These are phyloP conservation scores for Epichloe aotearoae DNA, from an alignment of 2,329 filamentous ascomycete species.

Conservation along the genomic window DNA sequence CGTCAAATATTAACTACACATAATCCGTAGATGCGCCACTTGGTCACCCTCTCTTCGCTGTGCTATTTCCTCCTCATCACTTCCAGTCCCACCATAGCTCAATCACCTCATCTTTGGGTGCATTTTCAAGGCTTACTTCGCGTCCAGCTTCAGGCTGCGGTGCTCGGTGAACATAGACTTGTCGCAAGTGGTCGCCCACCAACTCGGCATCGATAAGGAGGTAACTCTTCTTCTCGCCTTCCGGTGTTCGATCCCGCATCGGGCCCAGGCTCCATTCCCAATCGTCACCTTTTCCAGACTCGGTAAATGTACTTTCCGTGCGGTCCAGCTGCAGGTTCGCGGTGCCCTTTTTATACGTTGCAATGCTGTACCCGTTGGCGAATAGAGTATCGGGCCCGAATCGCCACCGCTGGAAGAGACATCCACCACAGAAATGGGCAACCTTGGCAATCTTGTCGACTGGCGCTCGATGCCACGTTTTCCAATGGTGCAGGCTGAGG, in stretches of 20 bases:
- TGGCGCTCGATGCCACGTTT: slow-evolving; percentile 42
- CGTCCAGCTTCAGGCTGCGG: background rate
- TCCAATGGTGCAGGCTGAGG: slow-evolving; percentile 50
- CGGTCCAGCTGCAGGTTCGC: slow-evolving; percentile 28
- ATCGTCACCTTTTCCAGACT: slow-evolving; percentile 25
- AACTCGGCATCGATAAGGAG: slow-evolving; percentile 30
- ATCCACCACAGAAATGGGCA: slow-evolving; percentile 38
- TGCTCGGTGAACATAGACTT: slow-evolving; percentile 39
- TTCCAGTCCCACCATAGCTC: slow-evolving; percentile 32
- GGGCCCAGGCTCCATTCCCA: slow-evolving; percentile 43
- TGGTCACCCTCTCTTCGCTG: background rate
- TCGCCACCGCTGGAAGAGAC: slow-evolving; percentile 43
- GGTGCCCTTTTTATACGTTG: slow-evolving; percentile 30
- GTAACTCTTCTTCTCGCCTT: slow-evolving; percentile 38
- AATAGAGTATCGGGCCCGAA: slow-evolving; percentile 35
- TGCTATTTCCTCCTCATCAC: background rate
- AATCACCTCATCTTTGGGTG: slow-evolving; percentile 29
- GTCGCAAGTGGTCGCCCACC: slow-evolving; percentile 32
- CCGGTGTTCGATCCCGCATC: slow-evolving; percentile 24
- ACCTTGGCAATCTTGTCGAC: slow-evolving; percentile 11
- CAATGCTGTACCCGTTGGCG: slow-evolving; percentile 46
- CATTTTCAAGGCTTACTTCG: slow-evolving; percentile 23
- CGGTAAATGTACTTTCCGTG: slow-evolving; percentile 36
- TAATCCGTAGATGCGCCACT: background rate
- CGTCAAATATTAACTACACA: background rate